Base-by-base conservation (phyloP, 129 eudicot genomes). In the Sambucus nigra region DNA sequence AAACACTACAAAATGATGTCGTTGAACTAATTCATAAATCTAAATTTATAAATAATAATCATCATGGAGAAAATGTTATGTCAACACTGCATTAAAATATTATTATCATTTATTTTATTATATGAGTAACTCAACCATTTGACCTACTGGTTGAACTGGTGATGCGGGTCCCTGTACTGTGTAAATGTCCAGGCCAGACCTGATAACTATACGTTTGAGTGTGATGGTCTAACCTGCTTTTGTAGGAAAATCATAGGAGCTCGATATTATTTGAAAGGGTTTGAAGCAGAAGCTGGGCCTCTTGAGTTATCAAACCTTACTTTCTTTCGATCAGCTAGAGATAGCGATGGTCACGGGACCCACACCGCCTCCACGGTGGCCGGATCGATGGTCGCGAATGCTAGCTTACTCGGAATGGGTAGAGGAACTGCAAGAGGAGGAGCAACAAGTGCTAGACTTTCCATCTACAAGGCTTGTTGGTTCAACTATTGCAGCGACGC, bases 401-500 rank as follows among this genome's bases (percentile, higher is more conserved):
- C 33, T 25, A 70, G 75, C 56, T 42, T 76, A 45, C 39, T 54
- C 5, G 87, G 94, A 39, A 61, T 79, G 38, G 87, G 52, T 9
- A 64, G 63, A 25, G 94, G 94, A 24, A 83, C 76, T 0, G 81
- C 83, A 18, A 79, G 72, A 29, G 94, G 94, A 55, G 87, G 83
- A 0, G 79, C 83, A 47, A 78, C 87, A 63, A 67, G 73, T 45
- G 94, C 87, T 50, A 52, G 94, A 53, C 74, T 83, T 23, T 66
- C 87, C 61, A 79, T 76, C 59, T 79, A 83, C 71, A 83, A 83
- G 63, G 80, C 76, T 25, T 79, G 94, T 54, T 83, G 94, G 94
- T 76, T 79, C 25, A 41, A 31, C 5, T 28, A 29, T 4, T 79
- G 86, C 49, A 65, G 64, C 28, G 87, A 83, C 48, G 87, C 87